These are phyloP conservation scores for Neurospora sp. DNA, from an alignment of 2,329 filamentous ascomycete genomes.

Conservation along the genomic window DNA sequence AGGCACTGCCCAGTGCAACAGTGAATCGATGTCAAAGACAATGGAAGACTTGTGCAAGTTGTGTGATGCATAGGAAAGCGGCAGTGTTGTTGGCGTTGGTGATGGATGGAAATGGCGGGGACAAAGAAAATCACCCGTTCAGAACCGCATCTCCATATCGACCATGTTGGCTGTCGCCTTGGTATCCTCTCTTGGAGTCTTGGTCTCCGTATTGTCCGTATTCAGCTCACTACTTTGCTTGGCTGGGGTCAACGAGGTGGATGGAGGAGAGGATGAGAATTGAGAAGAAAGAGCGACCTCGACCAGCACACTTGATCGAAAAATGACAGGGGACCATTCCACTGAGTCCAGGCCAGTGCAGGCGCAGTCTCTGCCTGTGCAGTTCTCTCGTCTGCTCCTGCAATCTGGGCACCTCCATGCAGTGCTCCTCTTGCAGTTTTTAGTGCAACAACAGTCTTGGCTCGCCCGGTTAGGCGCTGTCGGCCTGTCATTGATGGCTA, in stretches of 20 bases:
- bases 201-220: background rate
- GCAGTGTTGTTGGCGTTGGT: background rate
- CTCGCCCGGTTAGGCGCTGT: background rate
- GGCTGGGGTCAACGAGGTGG: background rate
- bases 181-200: background rate
- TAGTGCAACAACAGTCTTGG: background rate
- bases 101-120: background rate
- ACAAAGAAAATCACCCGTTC: background rate
- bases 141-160: background rate
- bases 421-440: background rate
- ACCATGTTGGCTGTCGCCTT: background rate
- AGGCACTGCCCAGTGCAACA: background rate
- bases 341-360: background rate
- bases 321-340: background rate
- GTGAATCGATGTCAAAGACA: background rate
- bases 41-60: background rate
- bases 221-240: background rate
- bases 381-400: background rate
- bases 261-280: background rate
- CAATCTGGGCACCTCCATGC: background rate
- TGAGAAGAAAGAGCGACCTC: background rate
- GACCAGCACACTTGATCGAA: background rate
- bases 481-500: background rate
- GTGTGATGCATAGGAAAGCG: background rate
- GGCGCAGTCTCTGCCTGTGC: background rate